Base-by-base conservation (phyloP, 768 basidiomycete species). In the Gymnopilus junonius region DNA sequence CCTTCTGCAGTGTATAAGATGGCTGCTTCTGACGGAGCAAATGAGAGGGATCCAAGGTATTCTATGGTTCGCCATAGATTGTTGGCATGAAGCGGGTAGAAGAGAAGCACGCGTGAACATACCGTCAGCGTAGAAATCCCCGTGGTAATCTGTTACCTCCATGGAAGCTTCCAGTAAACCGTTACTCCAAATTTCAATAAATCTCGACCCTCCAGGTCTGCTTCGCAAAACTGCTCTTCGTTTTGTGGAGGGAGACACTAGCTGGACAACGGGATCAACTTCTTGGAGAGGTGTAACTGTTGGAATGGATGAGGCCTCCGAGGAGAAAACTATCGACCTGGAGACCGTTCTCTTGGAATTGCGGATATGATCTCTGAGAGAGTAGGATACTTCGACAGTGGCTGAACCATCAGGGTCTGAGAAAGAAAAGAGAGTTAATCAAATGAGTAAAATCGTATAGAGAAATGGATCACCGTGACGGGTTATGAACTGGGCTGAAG, bases 41-140 rank as follows among this genome's bases (percentile, higher is more conserved):
- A 91, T 0, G 80, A 77, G 12, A 89, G 72, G 0, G 83, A 81
- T 3, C 79, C 79, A 15, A 89, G 68, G 57, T 75, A 80, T 55
- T 88, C 89, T 91, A 35, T 15, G 4, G 60, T 37, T 8, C 8
- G 21, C 25, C 15, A 32, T 42, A 37, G 27, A 50, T 46, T 25
- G 34, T 51, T 14, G 51, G 25, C 29, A 10, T 37, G 12, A 17
- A 54, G 43, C 29, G 2, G 23, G 42, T 34, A 51, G 29, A 25
- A 20, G 2, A 50, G 23, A 12, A 27, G 11, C 14, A 25, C 34
- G 6, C 17, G 35, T 17, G 8, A 5, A 27, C 71, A 61, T 62
- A 87, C 90, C 87, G 65, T 92, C 89, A 4, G 82, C 76, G 66
- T 88, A 88, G 65, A 89, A 90, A 10, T 80, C 78, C 0, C 82